Evolutionary conservation across 2,329 filamentous ascomycete species (phyloP).

Genomic region (Beauveria brongniartii): DNA sequence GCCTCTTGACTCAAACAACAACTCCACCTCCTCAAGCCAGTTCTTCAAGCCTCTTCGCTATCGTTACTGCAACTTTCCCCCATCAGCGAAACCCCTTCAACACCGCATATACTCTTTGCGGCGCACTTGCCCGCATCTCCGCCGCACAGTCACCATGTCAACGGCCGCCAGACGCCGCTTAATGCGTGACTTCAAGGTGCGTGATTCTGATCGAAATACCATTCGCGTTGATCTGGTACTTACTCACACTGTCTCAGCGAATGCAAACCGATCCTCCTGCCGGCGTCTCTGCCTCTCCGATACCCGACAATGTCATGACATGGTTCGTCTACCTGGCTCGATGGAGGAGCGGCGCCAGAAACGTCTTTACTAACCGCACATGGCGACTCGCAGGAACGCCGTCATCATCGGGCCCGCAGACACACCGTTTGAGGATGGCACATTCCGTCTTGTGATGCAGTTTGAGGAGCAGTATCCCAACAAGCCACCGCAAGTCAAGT

Average conservation of each 20-base stretch:
- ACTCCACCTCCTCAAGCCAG: background rate
- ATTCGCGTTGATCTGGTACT: slow-evolving; percentile 11
- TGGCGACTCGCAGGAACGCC: slow-evolving; percentile 64
- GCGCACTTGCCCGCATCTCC: slow-evolving; percentile 8
- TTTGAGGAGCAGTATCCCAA: slow-evolving; percentile 99
- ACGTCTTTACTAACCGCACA: background rate
- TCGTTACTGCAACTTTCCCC: background rate
- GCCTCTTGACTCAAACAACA: background rate
- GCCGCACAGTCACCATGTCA: slow-evolving; percentile 47
- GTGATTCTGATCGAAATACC: slow-evolving; percentile 23
- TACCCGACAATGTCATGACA: slow-evolving; percentile 95
- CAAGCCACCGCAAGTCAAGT: slow-evolving; percentile 95
- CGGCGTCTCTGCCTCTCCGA: slow-evolving; percentile 90
- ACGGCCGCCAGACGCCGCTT: slow-evolving; percentile 90
- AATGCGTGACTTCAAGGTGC: slow-evolving; percentile 98
- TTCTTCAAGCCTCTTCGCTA: background rate
- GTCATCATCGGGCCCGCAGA: slow-evolving; percentile 96
- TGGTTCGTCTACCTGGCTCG: slow-evolving; percentile 50
- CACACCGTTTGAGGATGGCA: slow-evolving; percentile 96
- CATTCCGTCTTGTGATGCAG: slow-evolving; percentile 95
- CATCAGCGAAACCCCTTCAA: background rate
- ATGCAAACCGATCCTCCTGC: slow-evolving; percentile 99
- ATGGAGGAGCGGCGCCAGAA: background rate
- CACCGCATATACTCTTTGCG: background rate
- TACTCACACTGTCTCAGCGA: slow-evolving; percentile 48